Evolutionary conservation across 768 basidiomycete species (phyloP), one percentile per base, ranked within the genome.

Genomic region (Lactifluus rugatus): DNA sequence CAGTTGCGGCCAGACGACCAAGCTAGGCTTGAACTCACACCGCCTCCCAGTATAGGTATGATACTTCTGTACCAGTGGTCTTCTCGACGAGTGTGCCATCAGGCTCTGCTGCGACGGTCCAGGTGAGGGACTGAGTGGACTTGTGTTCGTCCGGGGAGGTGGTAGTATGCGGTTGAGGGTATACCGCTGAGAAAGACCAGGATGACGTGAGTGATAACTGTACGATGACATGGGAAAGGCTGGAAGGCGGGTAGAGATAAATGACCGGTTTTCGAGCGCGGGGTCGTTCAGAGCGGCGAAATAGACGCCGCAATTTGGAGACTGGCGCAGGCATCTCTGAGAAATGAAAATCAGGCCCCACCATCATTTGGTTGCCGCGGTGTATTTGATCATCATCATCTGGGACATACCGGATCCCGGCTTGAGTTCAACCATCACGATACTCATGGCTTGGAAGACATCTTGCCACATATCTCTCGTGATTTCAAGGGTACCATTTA

Each of bases 251-350:
- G 16, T 23, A 55, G 37, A 55, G 48, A 37, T 60, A 60, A 48
- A 60, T 56, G 32, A 60, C 37, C 10, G 53, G 58, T 19, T 59
- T 59, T 17, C 56, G 52, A n/a, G 10, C 13, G 7, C n/a, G n/a
- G n/a, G n/a, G 14, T 41, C 13, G 11, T 36, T 31, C 28, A 31
- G 9, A 9, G 28, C 28, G 28, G 9, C 28, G 28, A 5, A 3
- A 5, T 9, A 3, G 28, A 31, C 28, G 6, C 28, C 6, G 9
- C 9, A 9, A 31, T 31, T 9, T 31, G 28, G 9, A 3, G 5
- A 9, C 28, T 31, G 9, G 28, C 1, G 9, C 3, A 31, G 9
- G 5, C 9, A 4, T 2, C 7, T 28, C 28, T 28, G 28, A 6
- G n/a, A n/a, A n/a, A n/a, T n/a, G n/a, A 4, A 31, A 0, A 31